Percentiles rank a stretch among this genome's conserved stretches.
These are phyloP conservation scores for Mucor mucedo DNA, from an alignment of 371 early-diverging fungal genomes.

Conservation along the genomic window DNA sequence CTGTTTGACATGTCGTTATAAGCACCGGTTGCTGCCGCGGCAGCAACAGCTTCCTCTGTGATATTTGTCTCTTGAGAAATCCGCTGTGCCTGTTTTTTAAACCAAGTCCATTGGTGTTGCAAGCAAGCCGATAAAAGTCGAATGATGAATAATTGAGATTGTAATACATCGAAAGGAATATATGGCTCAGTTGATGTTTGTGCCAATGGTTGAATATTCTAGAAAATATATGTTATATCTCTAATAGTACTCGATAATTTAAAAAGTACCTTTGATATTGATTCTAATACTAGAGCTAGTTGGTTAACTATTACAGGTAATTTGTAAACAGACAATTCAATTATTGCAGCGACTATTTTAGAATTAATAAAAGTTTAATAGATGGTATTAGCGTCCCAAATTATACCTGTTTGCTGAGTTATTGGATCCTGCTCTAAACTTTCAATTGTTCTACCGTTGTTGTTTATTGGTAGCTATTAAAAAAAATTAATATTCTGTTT, in stretches of 20 bases:
- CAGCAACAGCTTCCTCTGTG: conserved; percentile 24
- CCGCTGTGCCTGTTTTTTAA: conserved; percentile 49
- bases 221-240: not conserved
- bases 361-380: not conserved
- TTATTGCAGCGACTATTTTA: conserved; percentile 54
- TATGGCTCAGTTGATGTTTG: conserved; percentile 50
- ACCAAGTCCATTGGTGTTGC: conserved; percentile 72
- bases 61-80: conserved; percentile 19
- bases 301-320: conserved; percentile 56
- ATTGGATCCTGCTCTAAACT: conserved; percentile 67
- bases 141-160: conserved; percentile 77
- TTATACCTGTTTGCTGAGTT: conserved; percentile 63
- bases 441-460: conserved; percentile 56
- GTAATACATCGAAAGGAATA: conserved; percentile 64
- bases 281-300: conserved; percentile 61
- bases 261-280: conserved; percentile 59
- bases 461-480: conserved; percentile 64
- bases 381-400: not conserved
- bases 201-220: conserved; percentile 37
- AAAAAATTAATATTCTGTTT: not conserved
- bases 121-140: conserved; percentile 74
- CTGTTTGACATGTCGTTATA: not conserved
- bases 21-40: conserved; percentile 28
- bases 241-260: not conserved
- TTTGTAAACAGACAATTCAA: conserved; percentile 62